Evolutionary conservation across 2,329 filamentous ascomycete genomes (phyloP), one percentile per base, ranked within the genome.

Genomic region (Monosporascus sp.): DNA sequence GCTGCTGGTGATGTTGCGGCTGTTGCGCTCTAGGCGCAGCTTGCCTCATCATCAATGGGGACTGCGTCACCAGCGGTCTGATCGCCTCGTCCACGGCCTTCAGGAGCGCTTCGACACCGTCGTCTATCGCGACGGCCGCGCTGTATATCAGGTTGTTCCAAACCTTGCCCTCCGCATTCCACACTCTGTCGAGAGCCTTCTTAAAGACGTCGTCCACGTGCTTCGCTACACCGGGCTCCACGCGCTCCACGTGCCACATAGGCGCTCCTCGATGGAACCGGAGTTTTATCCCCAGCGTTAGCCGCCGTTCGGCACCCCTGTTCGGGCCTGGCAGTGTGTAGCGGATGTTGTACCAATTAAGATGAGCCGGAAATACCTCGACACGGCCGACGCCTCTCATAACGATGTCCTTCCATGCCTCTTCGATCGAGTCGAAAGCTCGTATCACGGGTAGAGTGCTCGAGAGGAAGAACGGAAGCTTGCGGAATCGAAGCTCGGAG

Each of bases 361-460:
- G 68, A 1, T 77, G 72, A 56, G 78, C 75, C 52, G 79, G 73
- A 20, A 78, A 74, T 41, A 87, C 72, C 39, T 75, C 76, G 11
- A 85, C 71, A 4, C 64, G 67, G 14, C 77, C 78, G 50, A 76
- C 73, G 36, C 74, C 74, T 11, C 70, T 74, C 11, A 67, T 64
- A 22, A 71, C 63, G 3, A 76, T 57, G 36, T 65, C 61, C 14
- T 70, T 69, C 79, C 83, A 85, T 2, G 72, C 68, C 18, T 71
- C 70, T 59, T 89, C 83, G 22, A 92, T 77, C 37, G 72, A 71
- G 55, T 83, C 78, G 2, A 92, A 70, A 1, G 78, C 80, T 48
- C 75, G 76, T 18, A 90, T 72, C n/a, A 90, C 70, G 0, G 86
- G 83, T 5, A 90, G 76, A 7, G 88, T 86, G 20, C 77, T 67